phyloP scores from a whole-genome alignment of 75 land plant species.

The Azolla pinnata region DNA sequence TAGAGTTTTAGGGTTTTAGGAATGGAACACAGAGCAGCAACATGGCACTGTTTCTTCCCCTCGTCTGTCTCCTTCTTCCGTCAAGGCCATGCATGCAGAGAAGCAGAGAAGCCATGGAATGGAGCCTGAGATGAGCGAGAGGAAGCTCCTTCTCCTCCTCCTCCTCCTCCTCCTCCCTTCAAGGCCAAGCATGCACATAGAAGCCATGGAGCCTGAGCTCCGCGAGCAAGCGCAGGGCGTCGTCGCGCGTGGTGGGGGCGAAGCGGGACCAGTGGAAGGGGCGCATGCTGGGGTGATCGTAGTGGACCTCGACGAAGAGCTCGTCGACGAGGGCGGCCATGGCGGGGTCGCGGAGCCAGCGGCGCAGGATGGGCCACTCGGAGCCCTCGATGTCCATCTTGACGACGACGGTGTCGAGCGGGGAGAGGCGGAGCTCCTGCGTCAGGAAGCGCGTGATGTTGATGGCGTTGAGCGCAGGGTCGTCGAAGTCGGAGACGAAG shows the following conservation, averaged over 20 bases:
- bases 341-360: constrained; percentile 21
- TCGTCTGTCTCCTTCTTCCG: too few species aligned
- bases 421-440: constrained; percentile 14
- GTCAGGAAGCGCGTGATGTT: constrained; percentile 25
- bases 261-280: constrained; percentile 18
- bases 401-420: constrained; percentile 18
- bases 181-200: constrained; percentile 27
- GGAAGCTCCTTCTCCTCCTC: not conserved
- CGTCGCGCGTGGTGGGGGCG: constrained; percentile 11
- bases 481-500: constrained; percentile 14
- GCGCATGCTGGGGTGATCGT: constrained; percentile 17
- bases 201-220: constrained; percentile 19
- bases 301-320: constrained; percentile 33
- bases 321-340: constrained; percentile 31
- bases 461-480: not conserved
- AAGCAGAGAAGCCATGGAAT: too few species aligned
- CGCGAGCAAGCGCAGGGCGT: constrained; percentile 16
- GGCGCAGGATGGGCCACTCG: constrained; percentile 29
- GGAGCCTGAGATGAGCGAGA: not conserved
- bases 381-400: constrained; percentile 37
- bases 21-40: too few species aligned
- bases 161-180: not conserved
- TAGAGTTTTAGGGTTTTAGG: too few species aligned
- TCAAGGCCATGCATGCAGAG: too few species aligned
- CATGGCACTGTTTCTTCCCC: too few species aligned